Conservation (phyloP, 805 yeast genomes). For the Candida corydali region DNA sequence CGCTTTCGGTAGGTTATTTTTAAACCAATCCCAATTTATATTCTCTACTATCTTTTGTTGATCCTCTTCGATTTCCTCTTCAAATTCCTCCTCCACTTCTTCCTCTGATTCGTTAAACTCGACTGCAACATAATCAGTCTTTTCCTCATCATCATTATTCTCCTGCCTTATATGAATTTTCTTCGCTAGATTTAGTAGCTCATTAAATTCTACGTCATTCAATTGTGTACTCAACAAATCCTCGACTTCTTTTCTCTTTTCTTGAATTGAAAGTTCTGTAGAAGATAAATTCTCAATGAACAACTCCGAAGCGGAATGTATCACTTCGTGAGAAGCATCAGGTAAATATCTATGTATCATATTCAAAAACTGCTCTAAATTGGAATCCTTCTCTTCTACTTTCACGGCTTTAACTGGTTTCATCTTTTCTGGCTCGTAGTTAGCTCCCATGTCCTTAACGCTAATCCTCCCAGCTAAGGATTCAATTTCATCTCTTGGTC, state of each 20-base stretch:
- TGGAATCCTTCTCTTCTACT: slow-evolving; percentile 5
- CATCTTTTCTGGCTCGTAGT: slow-evolving; percentile 1
- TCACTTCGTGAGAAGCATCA: slow-evolving; percentile 73
- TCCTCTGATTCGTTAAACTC: slow-evolving; percentile 24
- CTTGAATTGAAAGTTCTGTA: slow-evolving; percentile 37
- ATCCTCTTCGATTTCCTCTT: slow-evolving; percentile 31
- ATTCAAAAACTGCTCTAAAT: slow-evolving; percentile 53
- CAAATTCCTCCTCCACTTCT: slow-evolving; percentile 14
- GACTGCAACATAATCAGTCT: slow-evolving; percentile 22
- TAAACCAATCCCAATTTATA: slow-evolving; percentile 6
- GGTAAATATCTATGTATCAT: slow-evolving; percentile 57
- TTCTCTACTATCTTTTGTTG: slow-evolving; percentile 12
- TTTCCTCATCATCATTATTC: slow-evolving; percentile 28
- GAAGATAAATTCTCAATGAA: slow-evolving; percentile 52
- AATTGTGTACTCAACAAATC: slow-evolving; percentile 40
- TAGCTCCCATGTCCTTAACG: slow-evolving; percentile 62
- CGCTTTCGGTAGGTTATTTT: slow-evolving; percentile 1
- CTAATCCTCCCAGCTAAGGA: slow-evolving; percentile 69
- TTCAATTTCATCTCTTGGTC: slow-evolving; percentile 37
- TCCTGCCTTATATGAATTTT: slow-evolving; percentile 44
- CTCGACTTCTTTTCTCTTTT: slow-evolving; percentile 48
- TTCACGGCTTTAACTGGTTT: neutral
- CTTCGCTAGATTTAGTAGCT: slow-evolving; percentile 38
- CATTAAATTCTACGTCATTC: slow-evolving; percentile 42
- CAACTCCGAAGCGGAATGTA: slow-evolving; percentile 69